Base-by-base conservation (phyloP, 2,329 filamentous ascomycete genomes). In the Penicillium nordicum region DNA sequence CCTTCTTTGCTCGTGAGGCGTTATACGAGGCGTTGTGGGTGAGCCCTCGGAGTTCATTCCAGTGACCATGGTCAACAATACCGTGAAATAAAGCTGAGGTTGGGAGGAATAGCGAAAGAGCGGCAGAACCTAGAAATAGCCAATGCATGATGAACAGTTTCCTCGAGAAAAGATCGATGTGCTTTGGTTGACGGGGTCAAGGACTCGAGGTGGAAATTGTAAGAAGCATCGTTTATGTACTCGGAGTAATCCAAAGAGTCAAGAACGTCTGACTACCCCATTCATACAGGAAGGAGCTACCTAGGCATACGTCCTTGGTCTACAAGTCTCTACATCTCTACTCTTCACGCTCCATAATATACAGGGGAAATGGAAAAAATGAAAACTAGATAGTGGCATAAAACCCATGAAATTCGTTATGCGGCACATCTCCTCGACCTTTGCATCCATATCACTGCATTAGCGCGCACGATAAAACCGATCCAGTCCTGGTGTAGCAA, bases 11-110 rank as follows among this genome's bases (percentile, higher is more conserved):
- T 34, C 27, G 50, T 4, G 60, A 40, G 25, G 23, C 11, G 14
- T 57, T 29, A 11, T 27, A 9, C 3, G 41, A 30, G 16, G 4
- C 5, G 9, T 27, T 46, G 23, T 7, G 11, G 14, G 16, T 29
- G 23, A 55, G 38, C 5, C 40, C 27, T 32, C 61, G 61, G 32
- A 59, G 51, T 34, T 63, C 59, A 14, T 57, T 57, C 61, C 57
- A 60, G 49, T 62, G 61, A 14, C 45, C 44, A 11, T 57, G 51
- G 4, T 57, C 47, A 23, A 46, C 36, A 12, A 23, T 53, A n/a
- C 42, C 32, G 27, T 48, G 45, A 25, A 46, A 42, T 23, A 59
- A 45, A 32, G 44, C 51, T 14, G 53, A n/a, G 14, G 46, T 37
- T 18, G 55, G 37, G 7, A 65, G 27, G 11, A 53, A 57, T 18